Evolutionary conservation across 2,329 filamentous ascomycete genomes (phyloP).

Genomic region (Endothia cerciana): DNA sequence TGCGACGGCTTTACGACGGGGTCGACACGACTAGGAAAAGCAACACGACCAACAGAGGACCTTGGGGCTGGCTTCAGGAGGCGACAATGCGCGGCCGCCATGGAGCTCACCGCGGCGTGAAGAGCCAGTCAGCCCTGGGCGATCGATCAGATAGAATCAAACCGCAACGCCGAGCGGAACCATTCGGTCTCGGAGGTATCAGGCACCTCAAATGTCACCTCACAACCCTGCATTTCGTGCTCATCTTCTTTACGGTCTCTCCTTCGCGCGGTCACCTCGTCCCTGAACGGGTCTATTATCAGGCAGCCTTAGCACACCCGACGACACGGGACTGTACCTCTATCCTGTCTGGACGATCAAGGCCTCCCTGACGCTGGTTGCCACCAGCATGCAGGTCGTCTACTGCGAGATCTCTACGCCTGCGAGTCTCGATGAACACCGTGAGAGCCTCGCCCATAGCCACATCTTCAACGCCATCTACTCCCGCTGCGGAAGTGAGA

Average conservation of each 20-base stretch:
- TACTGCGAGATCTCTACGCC: no score
- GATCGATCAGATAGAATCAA: neutral
- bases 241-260: no score
- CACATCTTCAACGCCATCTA: neutral
- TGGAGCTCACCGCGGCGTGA: neutral
- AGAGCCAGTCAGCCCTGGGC: neutral
- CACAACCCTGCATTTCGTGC: neutral
- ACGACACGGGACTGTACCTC: no score
- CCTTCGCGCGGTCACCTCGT: no score
- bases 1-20: neutral
- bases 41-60: no score
- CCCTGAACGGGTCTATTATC: no score
- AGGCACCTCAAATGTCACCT: constrained; percentile 1
- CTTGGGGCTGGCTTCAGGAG: no score
- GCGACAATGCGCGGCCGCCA: neutral
- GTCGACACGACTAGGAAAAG: neutral
- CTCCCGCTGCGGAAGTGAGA: neutral
- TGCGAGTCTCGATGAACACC: neutral
- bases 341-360: neutral
- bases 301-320: no score
- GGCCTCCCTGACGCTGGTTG: neutral
- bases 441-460: neutral
- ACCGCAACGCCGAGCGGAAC: neutral
- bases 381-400: neutral
- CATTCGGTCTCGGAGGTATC: neutral